Evolutionary conservation across 495 filamentous ascomycete genomes (phyloP), one percentile per base, ranked within the genome.

Genomic region (Gamarada debralockiae): DNA sequence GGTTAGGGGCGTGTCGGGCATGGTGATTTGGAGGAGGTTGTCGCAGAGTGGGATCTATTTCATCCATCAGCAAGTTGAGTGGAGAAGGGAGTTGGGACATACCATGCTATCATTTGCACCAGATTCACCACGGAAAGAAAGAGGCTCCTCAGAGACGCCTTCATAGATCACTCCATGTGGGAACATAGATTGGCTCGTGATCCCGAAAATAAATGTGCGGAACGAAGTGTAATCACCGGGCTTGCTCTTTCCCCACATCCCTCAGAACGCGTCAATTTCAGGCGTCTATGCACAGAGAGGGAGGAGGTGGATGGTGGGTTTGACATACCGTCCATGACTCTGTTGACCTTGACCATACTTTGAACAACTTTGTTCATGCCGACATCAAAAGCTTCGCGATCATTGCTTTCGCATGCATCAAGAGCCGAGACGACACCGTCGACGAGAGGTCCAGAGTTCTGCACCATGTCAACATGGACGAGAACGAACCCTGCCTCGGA

Each of bases 131-230:
- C 91, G 83, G 73, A 93, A 95, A 50, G 71, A 78, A 48, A 88
- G 65, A 0, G 83, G 85, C 52, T 85, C 77, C 33, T 87, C 81
- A 42, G 83, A 83, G 27, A 90, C 75, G 18, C 88, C 89, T 64
- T 92, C 85, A 68, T 96, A 96, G 49, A 93, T 66, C 2, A 96
- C 91, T 2, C 91, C 91, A 43, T 86, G 73, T 2, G 91, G 91
- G 65, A 96, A 96, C 91, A 96, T 96, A 40, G 79, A 82, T 66
- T 96, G 91, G 6, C 77, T 83, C 1, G 84, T 89, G 59, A 96
- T 95, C 44, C 91, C 91, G 59, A 95, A 95, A 68, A 96, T 96
- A 70, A 96, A 96, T 27, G 90, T 92, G 10, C 91, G 83, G 77
- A 93, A 96, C 44, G 76, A 83, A 27, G 82, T 84, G 68, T 96